Conservation (phyloP, 257 asterid genomes). For the Cynanchum wilfordii region DNA sequence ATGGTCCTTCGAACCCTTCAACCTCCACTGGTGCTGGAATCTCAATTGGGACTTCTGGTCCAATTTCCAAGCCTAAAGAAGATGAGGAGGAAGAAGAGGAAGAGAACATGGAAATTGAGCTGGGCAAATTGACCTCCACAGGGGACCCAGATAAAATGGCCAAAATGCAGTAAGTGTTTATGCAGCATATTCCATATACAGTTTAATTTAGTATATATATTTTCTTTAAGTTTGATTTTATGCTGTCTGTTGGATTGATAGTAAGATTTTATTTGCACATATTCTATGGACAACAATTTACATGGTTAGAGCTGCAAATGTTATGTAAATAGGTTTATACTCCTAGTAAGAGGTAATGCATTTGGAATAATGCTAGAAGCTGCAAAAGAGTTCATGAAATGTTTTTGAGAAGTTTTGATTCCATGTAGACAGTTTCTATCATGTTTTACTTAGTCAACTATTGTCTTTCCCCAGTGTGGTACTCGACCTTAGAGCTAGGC, state of each 20-base stretch:
- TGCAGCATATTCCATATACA: background rate
- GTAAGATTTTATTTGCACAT: background rate
- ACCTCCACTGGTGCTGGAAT: slow-evolving; percentile 27
- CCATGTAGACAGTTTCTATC: background rate
- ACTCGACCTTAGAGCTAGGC: background rate
- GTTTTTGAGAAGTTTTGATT: background rate
- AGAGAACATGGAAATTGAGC: slow-evolving; percentile 85
- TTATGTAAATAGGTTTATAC: background rate
- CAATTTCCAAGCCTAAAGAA: slow-evolving; percentile 57
- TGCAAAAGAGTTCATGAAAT: background rate
- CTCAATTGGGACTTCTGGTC: slow-evolving; percentile 36
- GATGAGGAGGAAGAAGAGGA: slow-evolving; percentile 96
- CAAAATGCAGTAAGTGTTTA: slow-evolving; percentile 80
- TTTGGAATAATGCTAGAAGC: background rate
- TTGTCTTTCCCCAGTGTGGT: background rate
- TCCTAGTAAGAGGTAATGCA: background rate
- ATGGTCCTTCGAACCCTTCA: slow-evolving; percentile 39
- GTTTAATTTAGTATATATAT: background rate
- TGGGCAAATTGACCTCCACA: slow-evolving; percentile 54
- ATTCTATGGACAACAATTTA: background rate
- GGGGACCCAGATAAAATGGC: slow-evolving; percentile 79
- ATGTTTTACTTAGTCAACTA: background rate
- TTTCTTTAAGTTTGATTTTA: background rate
- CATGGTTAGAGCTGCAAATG: background rate
- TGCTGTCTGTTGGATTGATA: background rate